phyloP scores from a whole-genome alignment of 164 flowering plant species.

The Cinnamomum chago region DNA sequence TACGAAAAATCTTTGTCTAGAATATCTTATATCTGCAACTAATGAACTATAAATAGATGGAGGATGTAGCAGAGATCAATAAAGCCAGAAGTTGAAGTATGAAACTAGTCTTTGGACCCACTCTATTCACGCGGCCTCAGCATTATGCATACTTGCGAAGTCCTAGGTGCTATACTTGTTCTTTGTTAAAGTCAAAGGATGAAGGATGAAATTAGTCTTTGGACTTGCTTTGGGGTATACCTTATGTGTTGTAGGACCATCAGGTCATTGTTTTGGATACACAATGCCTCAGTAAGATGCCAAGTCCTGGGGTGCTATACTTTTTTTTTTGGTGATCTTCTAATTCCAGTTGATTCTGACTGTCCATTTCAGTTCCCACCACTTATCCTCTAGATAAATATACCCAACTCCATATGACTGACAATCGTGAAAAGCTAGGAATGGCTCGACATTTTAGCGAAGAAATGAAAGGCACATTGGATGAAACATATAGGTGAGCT shows the following conservation, averaged over 20 bases:
- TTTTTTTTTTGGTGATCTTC: neutral
- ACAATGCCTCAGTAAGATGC: no score
- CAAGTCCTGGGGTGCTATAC: no score
- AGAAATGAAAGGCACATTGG: constrained; percentile 52
- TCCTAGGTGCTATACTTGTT: no score
- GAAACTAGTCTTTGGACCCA: no score
- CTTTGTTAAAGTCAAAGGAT: no score
- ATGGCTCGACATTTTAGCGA: constrained; percentile 56
- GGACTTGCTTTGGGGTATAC: no score
- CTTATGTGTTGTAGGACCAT: no score
- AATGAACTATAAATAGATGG: neutral
- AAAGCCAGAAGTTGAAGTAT: neutral
- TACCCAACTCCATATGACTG: constrained; percentile 58
- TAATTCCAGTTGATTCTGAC: neutral
- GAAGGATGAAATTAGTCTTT: no score
- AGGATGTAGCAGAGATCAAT: neutral
- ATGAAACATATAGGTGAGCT: constrained; percentile 60
- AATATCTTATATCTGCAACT: no score
- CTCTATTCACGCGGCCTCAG: neutral
- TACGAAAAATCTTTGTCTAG: no score
- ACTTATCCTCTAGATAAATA: constrained; percentile 59
- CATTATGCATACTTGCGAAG: neutral
- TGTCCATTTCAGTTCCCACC: constrained; percentile 63
- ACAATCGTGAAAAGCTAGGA: constrained; percentile 62
- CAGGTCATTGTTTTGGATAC: no score